Evolutionary conservation across 2,329 filamentous ascomycete genomes (phyloP).

Genomic region (Emmonsia crescens): DNA sequence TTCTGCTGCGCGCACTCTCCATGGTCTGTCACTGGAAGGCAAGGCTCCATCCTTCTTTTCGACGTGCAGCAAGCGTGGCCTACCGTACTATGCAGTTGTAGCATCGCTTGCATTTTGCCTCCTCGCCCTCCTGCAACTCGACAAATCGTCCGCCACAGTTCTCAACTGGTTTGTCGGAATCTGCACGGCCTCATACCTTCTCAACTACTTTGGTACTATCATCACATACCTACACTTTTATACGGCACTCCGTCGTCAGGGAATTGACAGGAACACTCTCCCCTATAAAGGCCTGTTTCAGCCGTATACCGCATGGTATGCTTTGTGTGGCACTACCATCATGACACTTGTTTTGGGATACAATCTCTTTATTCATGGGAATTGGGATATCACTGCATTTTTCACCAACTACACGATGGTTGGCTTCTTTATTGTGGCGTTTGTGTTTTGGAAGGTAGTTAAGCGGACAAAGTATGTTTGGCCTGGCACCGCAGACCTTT

Average conservation of each 20-base stretch:
- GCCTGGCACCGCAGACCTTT: constrained; percentile 48
- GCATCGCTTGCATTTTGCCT: constrained; percentile 55
- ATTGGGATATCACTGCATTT: constrained; percentile 56
- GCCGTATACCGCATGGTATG: constrained; percentile 59
- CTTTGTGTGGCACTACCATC: constrained; percentile 49
- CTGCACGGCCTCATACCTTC: constrained; percentile 20
- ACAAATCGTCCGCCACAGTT: constrained; percentile 50
- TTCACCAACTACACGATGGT: constrained; percentile 59
- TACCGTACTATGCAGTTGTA: constrained; percentile 59
- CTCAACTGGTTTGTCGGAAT: constrained; percentile 35
- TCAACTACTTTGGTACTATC: constrained; percentile 45
- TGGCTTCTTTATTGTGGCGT: constrained; percentile 54
- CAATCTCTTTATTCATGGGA: constrained; percentile 54
- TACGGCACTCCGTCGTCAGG: constrained; percentile 55
- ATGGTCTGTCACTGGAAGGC: constrained; percentile 53
- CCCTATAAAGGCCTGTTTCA: constrained; percentile 58
- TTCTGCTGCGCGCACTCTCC: constrained; percentile 53
- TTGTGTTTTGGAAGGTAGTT: constrained; percentile 55
- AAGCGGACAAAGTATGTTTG: constrained; percentile 48
- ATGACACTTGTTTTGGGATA: constrained; percentile 65
- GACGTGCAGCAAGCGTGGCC: constrained; percentile 48
- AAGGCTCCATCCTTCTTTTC: constrained; percentile 41
- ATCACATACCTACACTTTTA: constrained; percentile 61
- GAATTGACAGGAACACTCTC: constrained; percentile 53
- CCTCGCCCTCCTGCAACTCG: constrained; percentile 62